phyloP scores from a whole-genome alignment of 345 rosid genomes.

The Physaria fendleri region DNA sequence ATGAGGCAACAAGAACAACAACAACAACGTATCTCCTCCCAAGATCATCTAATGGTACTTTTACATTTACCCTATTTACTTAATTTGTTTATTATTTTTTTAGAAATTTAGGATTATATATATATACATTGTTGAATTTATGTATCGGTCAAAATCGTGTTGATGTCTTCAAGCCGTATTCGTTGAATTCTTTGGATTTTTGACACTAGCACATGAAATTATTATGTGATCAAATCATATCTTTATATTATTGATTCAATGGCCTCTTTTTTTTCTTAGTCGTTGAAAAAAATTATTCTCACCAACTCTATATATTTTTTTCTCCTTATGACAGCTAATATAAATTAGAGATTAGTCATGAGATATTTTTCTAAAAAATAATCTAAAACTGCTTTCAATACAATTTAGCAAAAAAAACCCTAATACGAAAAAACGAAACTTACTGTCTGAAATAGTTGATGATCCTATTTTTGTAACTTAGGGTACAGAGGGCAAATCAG shows the following conservation, averaged over 20 bases:
- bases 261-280: neutral
- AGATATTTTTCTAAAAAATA: neutral
- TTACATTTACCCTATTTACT: neutral
- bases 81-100: neutral
- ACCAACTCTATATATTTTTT: constrained; percentile 5
- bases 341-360: neutral
- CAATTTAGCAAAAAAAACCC: neutral
- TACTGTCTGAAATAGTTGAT: neutral
- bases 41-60: constrained; percentile 23
- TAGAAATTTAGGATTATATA: no score
- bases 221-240: neutral
- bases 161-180: neutral
- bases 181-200: neutral
- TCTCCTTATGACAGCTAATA: neutral
- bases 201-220: neutral
- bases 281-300: neutral
- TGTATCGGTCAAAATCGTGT: neutral
- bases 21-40: constrained; percentile 22
- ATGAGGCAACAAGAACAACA: no score
- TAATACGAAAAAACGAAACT: neutral
- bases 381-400: neutral
- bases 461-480: neutral
- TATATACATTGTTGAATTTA: neutral
- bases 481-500: constrained; percentile 19
- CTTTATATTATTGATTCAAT: neutral